These are phyloP conservation scores for Kluyveromyces lactis DNA, from an alignment of 805 yeast genomes.

Conservation along the genomic window DNA sequence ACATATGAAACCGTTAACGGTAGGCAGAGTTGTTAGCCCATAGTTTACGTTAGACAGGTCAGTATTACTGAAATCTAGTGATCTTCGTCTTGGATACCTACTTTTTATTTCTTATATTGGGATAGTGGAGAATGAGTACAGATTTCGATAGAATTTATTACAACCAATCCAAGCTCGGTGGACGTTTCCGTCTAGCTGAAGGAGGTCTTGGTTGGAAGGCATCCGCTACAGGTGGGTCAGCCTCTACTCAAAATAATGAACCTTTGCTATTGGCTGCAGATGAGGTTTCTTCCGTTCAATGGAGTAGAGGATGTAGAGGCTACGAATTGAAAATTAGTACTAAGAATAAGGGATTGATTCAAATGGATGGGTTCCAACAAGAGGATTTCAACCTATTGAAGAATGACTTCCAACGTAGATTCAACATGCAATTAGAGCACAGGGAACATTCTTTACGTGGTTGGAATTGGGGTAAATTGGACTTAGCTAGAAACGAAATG, in stretches of 20 bases:
- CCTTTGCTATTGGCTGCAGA: slow-evolving; percentile 89
- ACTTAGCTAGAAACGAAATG: slow-evolving; percentile 85
- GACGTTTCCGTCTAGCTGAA: slow-evolving; percentile 90
- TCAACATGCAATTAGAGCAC: slow-evolving; percentile 64
- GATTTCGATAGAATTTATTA: slow-evolving; percentile 89
- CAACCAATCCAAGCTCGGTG: slow-evolving; percentile 75
- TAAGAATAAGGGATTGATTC: slow-evolving; percentile 74
- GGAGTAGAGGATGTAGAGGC: slow-evolving; percentile 94
- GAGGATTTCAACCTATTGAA: slow-evolving; percentile 77
- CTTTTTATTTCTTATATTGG: no score
- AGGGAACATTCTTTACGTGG: slow-evolving; percentile 92
- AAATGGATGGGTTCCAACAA: slow-evolving; percentile 84
- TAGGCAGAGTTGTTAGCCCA: no score
- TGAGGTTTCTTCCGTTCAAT: slow-evolving; percentile 67
- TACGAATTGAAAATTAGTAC: slow-evolving; percentile 86
- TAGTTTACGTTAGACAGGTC: no score
- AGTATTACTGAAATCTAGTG: no score
- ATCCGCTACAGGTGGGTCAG: slow-evolving; percentile 32
- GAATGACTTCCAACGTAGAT: slow-evolving; percentile 72
- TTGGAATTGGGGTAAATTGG: slow-evolving; percentile 98
- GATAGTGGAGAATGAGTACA: slow-evolving; percentile 33
- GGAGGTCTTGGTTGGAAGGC: slow-evolving; percentile 98
- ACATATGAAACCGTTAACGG: no score
- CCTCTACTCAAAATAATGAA: slow-evolving; percentile 41
- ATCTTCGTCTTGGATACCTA: no score